phyloP scores from a whole-genome alignment of 179 eudicot species.

The Sideroxylon spinosum region DNA sequence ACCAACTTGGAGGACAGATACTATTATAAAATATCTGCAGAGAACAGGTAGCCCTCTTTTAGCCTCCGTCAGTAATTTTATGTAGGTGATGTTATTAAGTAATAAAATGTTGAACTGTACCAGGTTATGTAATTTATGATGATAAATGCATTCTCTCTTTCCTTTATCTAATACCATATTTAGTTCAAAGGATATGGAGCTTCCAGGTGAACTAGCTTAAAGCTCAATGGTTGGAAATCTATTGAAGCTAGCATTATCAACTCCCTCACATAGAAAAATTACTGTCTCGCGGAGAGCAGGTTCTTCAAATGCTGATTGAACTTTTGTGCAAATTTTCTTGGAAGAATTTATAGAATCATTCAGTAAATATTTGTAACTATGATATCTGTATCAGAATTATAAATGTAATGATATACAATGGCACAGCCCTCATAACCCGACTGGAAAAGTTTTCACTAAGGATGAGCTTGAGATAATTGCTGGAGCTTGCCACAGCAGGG shows the following conservation, averaged over 20 bases:
- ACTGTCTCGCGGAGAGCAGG: not conserved
- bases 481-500: constrained; percentile 51
- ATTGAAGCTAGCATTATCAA: constrained; percentile 10
- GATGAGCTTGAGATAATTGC: constrained; percentile 68
- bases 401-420: constrained; percentile 11
- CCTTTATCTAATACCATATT: not conserved
- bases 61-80: not conserved
- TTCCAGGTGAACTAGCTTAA: not conserved
- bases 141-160: not conserved
- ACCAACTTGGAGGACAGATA: not conserved
- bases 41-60: too few relatives aligned
- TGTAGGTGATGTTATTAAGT: not conserved
- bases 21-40: too few relatives aligned
- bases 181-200: not conserved
- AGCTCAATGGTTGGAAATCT: not conserved
- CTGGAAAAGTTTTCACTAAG: constrained; percentile 80
- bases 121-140: not conserved
- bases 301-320: not conserved
- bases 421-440: constrained; percentile 93
- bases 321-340: not conserved
- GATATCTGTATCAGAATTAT: not conserved
- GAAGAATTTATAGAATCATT: not conserved
- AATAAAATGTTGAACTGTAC: not conserved
- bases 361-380: not conserved
- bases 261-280: not conserved